A percentile compares a stretch with the other conserved stretches of the same genome.
Conservation (phyloP, 345 rosid genomes). For the Populus simonii region DNA sequence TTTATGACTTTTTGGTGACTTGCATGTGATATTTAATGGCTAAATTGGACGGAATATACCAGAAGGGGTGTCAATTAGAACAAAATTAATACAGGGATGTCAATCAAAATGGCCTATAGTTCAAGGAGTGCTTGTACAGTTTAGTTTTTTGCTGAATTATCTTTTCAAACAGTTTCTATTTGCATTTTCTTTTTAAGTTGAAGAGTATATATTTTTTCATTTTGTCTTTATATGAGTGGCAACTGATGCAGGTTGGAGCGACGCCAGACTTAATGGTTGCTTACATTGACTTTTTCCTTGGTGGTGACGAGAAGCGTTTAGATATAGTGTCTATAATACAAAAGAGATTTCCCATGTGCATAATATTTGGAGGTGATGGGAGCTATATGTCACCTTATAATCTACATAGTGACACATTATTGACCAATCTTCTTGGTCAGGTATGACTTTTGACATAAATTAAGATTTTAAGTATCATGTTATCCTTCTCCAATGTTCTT, state of each 20-base stretch:
- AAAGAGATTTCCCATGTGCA: slow-evolving; percentile 93
- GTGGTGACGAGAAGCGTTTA: slow-evolving; percentile 96
- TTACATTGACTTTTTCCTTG: slow-evolving; percentile 89
- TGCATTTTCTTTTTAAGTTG: neutral
- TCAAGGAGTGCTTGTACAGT: too few relatives aligned
- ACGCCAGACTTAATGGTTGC: slow-evolving; percentile 95
- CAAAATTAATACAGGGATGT: neutral
- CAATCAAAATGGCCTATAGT: neutral
- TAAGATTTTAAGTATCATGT: neutral
- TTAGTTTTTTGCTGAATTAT: neutral
- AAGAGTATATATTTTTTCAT: slow-evolving; percentile 1
- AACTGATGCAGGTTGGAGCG: slow-evolving; percentile 79
- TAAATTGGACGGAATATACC: too few relatives aligned
- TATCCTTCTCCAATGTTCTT: slow-evolving; percentile 8
- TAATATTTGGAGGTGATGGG: slow-evolving; percentile 94
- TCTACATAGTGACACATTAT: slow-evolving; percentile 69
- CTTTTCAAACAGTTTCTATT: neutral
- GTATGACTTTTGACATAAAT: slow-evolving; percentile 27
- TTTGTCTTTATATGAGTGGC: slow-evolving; percentile 10
- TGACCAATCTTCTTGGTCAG: slow-evolving; percentile 96
- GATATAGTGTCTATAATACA: slow-evolving; percentile 86
- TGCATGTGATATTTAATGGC: too few relatives aligned
- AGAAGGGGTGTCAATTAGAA: too few relatives aligned
- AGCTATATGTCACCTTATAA: slow-evolving; percentile 96
- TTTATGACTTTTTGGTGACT: too few relatives aligned